A percentile compares a stretch with the other conserved stretches of the same genome.
Conservation (phyloP, 2,329 filamentous ascomycete genomes). For the Ophiostoma sp. region DNA sequence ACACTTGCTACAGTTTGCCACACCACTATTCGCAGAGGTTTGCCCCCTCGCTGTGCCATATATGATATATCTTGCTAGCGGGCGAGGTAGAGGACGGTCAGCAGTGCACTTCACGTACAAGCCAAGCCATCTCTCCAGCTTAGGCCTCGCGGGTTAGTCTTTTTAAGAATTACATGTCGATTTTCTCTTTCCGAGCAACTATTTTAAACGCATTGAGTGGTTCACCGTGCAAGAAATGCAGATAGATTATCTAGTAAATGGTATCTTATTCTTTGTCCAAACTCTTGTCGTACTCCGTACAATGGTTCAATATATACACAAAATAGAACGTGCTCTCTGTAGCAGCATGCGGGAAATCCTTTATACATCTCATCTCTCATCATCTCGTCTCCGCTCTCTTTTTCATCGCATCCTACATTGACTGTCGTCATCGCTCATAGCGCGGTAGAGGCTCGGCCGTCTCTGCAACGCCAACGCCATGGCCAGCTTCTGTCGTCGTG, state of each 20-base stretch:
- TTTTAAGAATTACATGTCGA: background rate
- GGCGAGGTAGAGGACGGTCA: background rate
- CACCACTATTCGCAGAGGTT: background rate
- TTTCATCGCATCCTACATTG: conserved; percentile 1
- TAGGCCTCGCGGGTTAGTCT: background rate
- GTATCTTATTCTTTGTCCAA: conserved; percentile 11
- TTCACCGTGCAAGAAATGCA: background rate
- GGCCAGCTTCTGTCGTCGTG: conserved; percentile 13
- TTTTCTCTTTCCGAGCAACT: conserved; percentile 9
- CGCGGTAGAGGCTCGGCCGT: conserved; percentile 31
- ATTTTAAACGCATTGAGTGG: background rate
- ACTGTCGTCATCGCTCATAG: conserved; percentile 31
- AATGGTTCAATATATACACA: conserved; percentile 2
- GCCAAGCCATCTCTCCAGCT: background rate
- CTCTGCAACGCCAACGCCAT: conserved; percentile 14
- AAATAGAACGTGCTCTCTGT: background rate
- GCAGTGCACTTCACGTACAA: background rate
- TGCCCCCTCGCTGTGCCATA: background rate
- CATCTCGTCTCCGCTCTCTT: background rate
- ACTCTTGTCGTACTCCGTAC: conserved; percentile 5
- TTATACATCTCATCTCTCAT: background rate
- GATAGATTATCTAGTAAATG: background rate
- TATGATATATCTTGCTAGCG: background rate
- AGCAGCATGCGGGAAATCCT: background rate
- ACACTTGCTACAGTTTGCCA: conserved; percentile 7